Conservation (phyloP, 441 rosid species). For the Eruca vesicaria region DNA sequence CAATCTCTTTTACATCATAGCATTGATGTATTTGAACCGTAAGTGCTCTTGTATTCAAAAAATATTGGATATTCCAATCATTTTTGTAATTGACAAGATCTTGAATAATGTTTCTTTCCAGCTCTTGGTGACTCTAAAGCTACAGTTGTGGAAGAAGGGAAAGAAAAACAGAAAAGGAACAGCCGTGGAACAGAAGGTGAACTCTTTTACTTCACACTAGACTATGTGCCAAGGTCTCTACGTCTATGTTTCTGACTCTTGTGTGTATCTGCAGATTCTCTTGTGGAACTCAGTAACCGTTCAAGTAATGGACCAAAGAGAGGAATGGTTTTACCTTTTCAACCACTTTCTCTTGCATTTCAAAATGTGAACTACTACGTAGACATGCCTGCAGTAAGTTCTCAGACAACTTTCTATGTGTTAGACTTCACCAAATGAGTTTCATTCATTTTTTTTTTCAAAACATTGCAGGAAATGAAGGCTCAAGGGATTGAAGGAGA, state of each 20-base stretch:
- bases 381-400: constrained; percentile 86
- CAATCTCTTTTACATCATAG: constrained; percentile 63
- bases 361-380: constrained; percentile 78
- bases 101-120: constrained; percentile 32
- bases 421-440: not conserved
- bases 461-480: constrained; percentile 73
- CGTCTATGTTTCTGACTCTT: constrained; percentile 12
- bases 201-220: not conserved
- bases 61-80: not conserved
- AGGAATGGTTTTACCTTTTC: constrained; percentile 91
- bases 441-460: not conserved
- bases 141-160: constrained; percentile 43
- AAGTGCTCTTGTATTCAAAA: constrained; percentile 33
- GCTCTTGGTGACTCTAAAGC: constrained; percentile 63
- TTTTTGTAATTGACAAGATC: constrained; percentile 17
- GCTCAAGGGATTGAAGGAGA: constrained; percentile 58
- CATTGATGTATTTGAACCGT: constrained; percentile 76
- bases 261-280: constrained; percentile 37
- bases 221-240: not conserved
- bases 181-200: constrained; percentile 38
- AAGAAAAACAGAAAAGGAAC: constrained; percentile 31
- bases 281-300: constrained; percentile 37
- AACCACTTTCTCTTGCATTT: constrained; percentile 82
- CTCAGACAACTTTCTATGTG: not conserved
- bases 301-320: constrained; percentile 36